These are phyloP conservation scores for Reutealis trisperma DNA, from an alignment of 345 rosid genomes.

Conservation along the genomic window DNA sequence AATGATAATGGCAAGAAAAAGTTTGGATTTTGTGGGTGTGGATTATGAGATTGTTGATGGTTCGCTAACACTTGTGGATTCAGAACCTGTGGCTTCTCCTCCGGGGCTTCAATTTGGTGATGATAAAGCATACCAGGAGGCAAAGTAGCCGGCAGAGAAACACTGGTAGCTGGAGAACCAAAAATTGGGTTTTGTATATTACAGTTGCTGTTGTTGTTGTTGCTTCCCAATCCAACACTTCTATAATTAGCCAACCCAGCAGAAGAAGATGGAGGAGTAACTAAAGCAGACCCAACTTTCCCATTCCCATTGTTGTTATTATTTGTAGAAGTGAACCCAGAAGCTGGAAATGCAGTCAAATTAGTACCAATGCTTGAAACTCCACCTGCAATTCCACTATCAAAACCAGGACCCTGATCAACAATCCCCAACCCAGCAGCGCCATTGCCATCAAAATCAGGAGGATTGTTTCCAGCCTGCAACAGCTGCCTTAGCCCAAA, in stretches of 20 bases:
- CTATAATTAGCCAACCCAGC: conserved; percentile 25
- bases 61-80: conserved; percentile 34
- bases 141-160: conserved; percentile 27
- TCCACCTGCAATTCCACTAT: conserved; percentile 24
- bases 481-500: conserved; percentile 39
- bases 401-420: conserved; percentile 38
- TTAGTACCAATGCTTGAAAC: conserved; percentile 28
- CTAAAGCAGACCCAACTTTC: conserved; percentile 24
- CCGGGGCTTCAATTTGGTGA: conserved; percentile 31
- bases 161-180: conserved; percentile 22
- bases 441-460: conserved; percentile 45
- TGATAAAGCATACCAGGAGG: conserved; percentile 33
- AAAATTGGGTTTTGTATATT: conserved; percentile 31
- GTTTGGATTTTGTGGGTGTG: conserved; percentile 34
- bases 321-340: conserved; percentile 27
- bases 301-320: conserved; percentile 32
- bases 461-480: conserved; percentile 36
- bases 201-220: conserved; percentile 1
- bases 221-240: conserved; percentile 25
- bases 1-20: conserved; percentile 36
- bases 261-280: conserved; percentile 25
- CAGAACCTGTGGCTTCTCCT: conserved; percentile 41
- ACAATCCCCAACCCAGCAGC: conserved; percentile 38
- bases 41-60: conserved; percentile 38
- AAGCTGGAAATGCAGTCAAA: conserved; percentile 31